These are phyloP conservation scores for Articulospora tetracladia DNA, from an alignment of 495 filamentous ascomycete genomes.

Conservation along the genomic window DNA sequence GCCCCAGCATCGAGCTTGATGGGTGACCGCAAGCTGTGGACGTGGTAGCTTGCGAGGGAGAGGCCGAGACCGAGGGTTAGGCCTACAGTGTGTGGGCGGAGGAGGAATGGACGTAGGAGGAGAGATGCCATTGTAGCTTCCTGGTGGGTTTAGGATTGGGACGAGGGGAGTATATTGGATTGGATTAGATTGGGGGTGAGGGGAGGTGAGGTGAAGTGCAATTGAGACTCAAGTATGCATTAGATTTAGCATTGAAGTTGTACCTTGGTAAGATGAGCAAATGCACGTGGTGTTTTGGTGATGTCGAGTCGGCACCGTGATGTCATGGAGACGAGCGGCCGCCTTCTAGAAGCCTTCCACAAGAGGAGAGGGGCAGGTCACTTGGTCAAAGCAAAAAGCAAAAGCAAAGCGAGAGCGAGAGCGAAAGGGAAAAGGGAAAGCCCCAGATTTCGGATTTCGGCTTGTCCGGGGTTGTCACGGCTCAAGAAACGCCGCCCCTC, in stretches of 20 bases:
- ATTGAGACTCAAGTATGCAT: neutral
- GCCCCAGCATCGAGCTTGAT: neutral
- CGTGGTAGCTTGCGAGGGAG: slow-evolving; percentile 1
- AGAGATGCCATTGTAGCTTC: slow-evolving; percentile 6
- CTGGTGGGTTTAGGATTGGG: slow-evolving; percentile 6
- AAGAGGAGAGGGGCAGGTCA: neutral
- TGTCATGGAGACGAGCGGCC: neutral
- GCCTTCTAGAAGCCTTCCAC: neutral
- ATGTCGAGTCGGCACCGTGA: neutral
- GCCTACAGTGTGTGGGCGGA: slow-evolving; percentile 7
- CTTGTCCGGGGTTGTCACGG: neutral
- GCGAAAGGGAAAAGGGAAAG: too few species aligned
- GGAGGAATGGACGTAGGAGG: slow-evolving; percentile 11
- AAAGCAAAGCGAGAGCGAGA: too few species aligned
- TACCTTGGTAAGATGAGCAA: too few species aligned
- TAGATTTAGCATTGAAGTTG: neutral
- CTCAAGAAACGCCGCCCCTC: neutral
- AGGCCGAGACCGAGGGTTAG: slow-evolving; percentile 3
- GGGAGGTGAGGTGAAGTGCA: slow-evolving; percentile 14
- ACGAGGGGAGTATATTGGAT: slow-evolving; percentile 3
- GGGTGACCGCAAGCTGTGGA: neutral
- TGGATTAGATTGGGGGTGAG: slow-evolving; percentile 6
- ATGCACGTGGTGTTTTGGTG: too few species aligned
- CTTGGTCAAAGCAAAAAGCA: neutral
- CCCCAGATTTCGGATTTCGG: neutral